These are phyloP conservation scores for Astrothelium subdiscretum DNA, from an alignment of 495 filamentous ascomycete species.

Conservation along the genomic window DNA sequence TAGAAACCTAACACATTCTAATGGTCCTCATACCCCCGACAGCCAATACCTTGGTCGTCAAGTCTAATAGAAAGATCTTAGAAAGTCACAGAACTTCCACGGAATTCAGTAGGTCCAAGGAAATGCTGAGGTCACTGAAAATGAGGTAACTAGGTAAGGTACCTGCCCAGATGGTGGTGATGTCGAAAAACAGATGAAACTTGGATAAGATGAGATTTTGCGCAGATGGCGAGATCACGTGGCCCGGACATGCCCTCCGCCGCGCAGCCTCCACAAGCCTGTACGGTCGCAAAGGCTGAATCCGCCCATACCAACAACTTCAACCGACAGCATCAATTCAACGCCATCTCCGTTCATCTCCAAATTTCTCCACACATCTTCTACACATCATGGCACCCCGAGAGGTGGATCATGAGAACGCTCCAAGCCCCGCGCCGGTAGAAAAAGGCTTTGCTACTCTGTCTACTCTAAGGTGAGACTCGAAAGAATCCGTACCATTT, in stretches of 20 bases:
- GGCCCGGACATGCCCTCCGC: too few relatives aligned
- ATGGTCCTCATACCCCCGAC: background rate
- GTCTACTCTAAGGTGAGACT: slow-evolving; percentile 56
- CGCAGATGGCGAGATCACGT: background rate
- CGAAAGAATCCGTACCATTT: slow-evolving; percentile 1
- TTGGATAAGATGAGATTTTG: background rate
- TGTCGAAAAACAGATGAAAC: too few relatives aligned
- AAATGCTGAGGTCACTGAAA: too few relatives aligned
- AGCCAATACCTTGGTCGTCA: too few relatives aligned
- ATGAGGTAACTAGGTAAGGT: too few relatives aligned
- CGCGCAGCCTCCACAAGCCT: too few relatives aligned
- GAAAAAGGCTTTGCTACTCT: slow-evolving; percentile 71
- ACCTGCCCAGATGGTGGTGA: too few relatives aligned
- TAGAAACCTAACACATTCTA: background rate
- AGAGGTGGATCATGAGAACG: slow-evolving; percentile 33
- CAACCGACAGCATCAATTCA: slow-evolving; percentile 17
- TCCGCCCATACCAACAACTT: slow-evolving; percentile 11
- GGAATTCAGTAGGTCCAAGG: too few relatives aligned
- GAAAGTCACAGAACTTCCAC: too few relatives aligned
- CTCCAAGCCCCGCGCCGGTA: slow-evolving; percentile 48
- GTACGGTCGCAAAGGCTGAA: slow-evolving; percentile 5
- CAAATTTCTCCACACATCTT: slow-evolving; percentile 8
- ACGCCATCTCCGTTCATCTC: slow-evolving; percentile 9
- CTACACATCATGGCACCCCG: slow-evolving; percentile 17
- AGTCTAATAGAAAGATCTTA: too few relatives aligned